Evolutionary conservation across 805 yeast genomes (phyloP), one percentile per base, ranked within the genome.

Genomic region (Sugiyamaella marilandica): DNA sequence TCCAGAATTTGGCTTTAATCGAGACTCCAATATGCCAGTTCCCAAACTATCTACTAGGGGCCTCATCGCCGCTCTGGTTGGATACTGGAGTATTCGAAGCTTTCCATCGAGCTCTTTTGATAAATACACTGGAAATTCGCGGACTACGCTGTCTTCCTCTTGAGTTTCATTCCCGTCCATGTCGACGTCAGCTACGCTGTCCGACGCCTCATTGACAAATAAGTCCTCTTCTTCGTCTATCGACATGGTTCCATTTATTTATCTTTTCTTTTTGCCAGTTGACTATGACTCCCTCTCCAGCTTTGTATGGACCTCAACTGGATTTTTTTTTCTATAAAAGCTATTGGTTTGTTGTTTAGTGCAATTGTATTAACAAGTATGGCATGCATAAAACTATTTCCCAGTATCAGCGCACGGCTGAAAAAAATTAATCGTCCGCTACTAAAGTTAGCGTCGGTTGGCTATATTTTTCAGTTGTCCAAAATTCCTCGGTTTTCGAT

Each of bases 1-100:
- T 1, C 81, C 79, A 1, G 88, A 75, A 26, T 76, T 71, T 1
- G 79, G 79, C 62, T 90, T 92, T 54, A 85, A 66, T 41, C 84
- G 68, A 0, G 83, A 73, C 14, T 69, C 69, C 55, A 75, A 65
- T 33, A 72, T 64, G 10, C 69, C 64, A n/a, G 74, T 72, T 53
- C 71, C 71, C 34, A 63, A 65, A 1, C 62, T 62, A 2, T 65
- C 68, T 1, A 65, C 61, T 37, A 75, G 71, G 0, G 78, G 72
- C 48, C 78, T 69, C 5, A 59, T 63, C 44, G 70, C 69, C 9
- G 82, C 74, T 45, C 85, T 71, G 4, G 85, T 84, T 2, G 87
- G 86, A 59, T 78, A 84, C 62, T 84, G 90, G 37, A 84, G 62
- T 4, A 82, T 59, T 47, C 71, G 70, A 13, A 82, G 54, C 18